Base-by-base conservation (phyloP, 768 basidiomycete genomes). In the Boletus reticulatus region DNA sequence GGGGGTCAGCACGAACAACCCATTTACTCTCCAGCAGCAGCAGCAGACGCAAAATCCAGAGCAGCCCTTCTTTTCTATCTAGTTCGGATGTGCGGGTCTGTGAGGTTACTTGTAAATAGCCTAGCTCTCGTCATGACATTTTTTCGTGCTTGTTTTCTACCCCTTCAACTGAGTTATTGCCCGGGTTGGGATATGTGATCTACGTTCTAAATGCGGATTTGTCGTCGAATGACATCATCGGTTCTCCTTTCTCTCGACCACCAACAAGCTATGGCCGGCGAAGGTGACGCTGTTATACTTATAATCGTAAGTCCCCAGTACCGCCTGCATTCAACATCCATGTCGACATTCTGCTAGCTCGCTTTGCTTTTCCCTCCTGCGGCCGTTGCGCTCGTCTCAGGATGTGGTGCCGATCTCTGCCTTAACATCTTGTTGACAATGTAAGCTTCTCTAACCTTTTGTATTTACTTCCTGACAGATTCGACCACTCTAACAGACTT, bases 1-100 rank as follows among this genome's bases (percentile, higher is more conserved):
- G 51, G 81, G 83, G 24, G 69, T 62, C 48, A 71, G 67, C 24
- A 68, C 67, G 13, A 79, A 82, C 68, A 91, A 88, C 66, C 88
- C 89, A 2, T 91, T 91, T 68, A 79, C 84, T 36, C 19, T 43
- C 7, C 65, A 64, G 46, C 75, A 78, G 51, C 82, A 81, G 58
- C 83, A 81, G 59, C 83, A 85, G 65, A 80, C 75, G 48, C 78
- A 81, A 64, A 73, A 70, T 60, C 72, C 71, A 56, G 88, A 91
- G n/a, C 84, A 84, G 62, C 90, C 90, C 12, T 91, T 92, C 72
- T 92, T 92, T 68, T 84, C 86, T 65, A 79, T 92, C 58, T 92
- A 75, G 27, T 34, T 62, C 48, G 57, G 54, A 56, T 31, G n/a
- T 34, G 39, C 44, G 36, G 49, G 36, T 38, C 13, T 44, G 42